Base-by-base conservation (phyloP, 2,329 filamentous ascomycete species). In the Diaporthe aspalathi region DNA sequence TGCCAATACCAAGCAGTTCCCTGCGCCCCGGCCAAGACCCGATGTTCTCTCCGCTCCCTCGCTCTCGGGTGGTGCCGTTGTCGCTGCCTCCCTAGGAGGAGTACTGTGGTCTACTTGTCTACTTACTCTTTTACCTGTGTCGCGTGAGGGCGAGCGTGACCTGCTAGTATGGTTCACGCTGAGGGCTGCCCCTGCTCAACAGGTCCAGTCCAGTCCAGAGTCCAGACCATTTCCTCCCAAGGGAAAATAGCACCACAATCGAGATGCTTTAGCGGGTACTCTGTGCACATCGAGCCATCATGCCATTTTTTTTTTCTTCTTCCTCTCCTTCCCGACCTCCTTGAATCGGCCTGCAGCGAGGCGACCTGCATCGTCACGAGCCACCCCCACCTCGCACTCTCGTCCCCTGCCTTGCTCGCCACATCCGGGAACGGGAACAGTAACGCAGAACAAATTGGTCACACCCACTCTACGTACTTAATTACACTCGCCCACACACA, bases 361-460 rank as follows among this genome's bases (percentile, higher is more conserved):
- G 49, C 50, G 65, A 16, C 50, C 65, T 67, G 65, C 50, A 56
- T 49, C 17, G 65, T 67, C 53, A 60, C 53, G 53, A 68, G 53
- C n/a, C 53, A 38, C 67, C 54, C 35, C 60, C n/a, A n/a, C n/a
- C 50, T 65, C 60, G 60, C 60, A 38, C 60, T 50, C n/a, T 50
- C 45, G 3, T 50, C 60, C 57, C 45, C 60, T 47, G 40, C 43
- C 57, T 20, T 14, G 22, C 57, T 49, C 16, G 57, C 57, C 49
- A 53, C 38, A 40, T 43, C 27, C 54, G 5, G 35, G 35, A 38
- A 43, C 54, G 5, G 35, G 35, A 38, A 38, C 35, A 38, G 54
- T 5, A 16, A 57, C 38, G 9, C 43, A 65, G 12, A 38, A n/a
- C 17, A 2, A n/a, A 24, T 9, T 22, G 20, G 20, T 49, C 35